phyloP scores from a whole-genome alignment of 2,329 filamentous ascomycete genomes.

The Colletotrichum navitas region DNA sequence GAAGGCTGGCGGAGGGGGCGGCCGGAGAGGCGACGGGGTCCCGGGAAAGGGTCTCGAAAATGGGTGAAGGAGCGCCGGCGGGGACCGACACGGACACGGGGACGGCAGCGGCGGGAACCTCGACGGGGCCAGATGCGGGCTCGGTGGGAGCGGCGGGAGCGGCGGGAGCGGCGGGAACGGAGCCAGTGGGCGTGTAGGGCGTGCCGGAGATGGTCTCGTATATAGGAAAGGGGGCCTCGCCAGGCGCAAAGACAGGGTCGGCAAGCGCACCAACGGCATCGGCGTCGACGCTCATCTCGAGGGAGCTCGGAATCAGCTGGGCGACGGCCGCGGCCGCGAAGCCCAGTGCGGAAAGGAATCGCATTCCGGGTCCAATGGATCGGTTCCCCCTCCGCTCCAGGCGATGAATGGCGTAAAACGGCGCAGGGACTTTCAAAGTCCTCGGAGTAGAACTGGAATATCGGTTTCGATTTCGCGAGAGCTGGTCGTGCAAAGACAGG shows the following conservation, averaged over 20 bases:
- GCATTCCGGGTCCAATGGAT: conserved; percentile 6
- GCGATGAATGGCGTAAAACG: no score
- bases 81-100: conserved; percentile 2
- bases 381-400: background rate
- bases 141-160: background rate
- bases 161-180: background rate
- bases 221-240: conserved; percentile 27
- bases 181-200: conserved; percentile 17
- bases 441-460: conserved; percentile 23
- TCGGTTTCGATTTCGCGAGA: background rate
- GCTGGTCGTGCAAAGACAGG: background rate
- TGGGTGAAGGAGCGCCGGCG: conserved; percentile 3
- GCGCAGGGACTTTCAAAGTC: conserved; percentile 29
- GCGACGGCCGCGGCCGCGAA: conserved; percentile 39
- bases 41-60: background rate
- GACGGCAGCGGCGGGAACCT: background rate
- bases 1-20: background rate
- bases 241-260: conserved; percentile 27
- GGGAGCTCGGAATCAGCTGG: conserved; percentile 45
- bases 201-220: conserved; percentile 32
- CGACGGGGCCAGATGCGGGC: background rate
- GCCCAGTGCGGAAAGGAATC: conserved; percentile 30
- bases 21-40: background rate
- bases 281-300: conserved; percentile 47
- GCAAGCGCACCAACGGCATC: conserved; percentile 20